phyloP scores from a whole-genome alignment of 2,329 filamentous ascomycete genomes.

The Colletotrichum filicis region DNA sequence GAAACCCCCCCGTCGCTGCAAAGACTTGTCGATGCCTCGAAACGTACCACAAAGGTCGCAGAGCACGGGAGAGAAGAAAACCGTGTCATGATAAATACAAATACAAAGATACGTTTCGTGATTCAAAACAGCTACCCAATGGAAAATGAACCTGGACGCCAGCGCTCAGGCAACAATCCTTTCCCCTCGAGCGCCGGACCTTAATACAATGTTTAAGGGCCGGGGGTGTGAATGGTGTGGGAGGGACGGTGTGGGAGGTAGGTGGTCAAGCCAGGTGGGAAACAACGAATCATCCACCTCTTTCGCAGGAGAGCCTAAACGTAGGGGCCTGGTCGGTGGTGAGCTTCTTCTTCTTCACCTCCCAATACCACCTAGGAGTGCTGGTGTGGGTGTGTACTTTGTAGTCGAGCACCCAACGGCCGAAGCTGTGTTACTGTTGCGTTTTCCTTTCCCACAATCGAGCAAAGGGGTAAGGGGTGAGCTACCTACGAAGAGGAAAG shows the following conservation, averaged over 20 bases:
- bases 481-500: not conserved
- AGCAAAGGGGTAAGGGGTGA: conserved; percentile 2
- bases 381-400: not conserved
- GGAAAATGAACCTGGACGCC: not conserved
- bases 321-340: not conserved
- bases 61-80: not conserved
- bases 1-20: not conserved
- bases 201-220: not conserved
- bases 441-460: not conserved
- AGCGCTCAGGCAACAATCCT: not conserved
- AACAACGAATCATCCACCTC: not conserved
- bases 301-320: not conserved
- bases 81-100: not conserved
- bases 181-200: not conserved
- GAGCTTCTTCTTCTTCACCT: not conserved
- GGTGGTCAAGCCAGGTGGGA: not conserved
- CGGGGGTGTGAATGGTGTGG: not conserved
- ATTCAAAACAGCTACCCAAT: not conserved
- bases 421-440: not conserved
- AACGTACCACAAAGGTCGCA: not conserved
- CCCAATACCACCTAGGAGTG: not conserved
- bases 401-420: not conserved
- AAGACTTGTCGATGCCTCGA: not conserved
- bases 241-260: not conserved
- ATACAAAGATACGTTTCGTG: not conserved